Evolutionary conservation across 2,329 filamentous ascomycete species (phyloP).

Genomic region (Decorospora gaudefroyi): DNA sequence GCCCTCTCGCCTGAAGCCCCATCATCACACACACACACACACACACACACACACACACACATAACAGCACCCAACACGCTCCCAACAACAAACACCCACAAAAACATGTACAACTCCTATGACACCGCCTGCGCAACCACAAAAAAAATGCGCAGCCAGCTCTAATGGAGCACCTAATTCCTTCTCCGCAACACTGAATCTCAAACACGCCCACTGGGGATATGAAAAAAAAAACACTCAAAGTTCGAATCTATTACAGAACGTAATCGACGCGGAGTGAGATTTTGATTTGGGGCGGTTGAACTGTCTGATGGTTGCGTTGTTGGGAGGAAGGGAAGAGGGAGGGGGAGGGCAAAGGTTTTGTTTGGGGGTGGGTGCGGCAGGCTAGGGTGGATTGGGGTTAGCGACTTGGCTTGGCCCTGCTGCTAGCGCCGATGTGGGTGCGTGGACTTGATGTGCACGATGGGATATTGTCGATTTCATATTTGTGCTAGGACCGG

Average conservation of each 20-base stretch:
- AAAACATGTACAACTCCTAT: constrained; percentile 73
- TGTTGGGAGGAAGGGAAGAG: constrained; percentile 24
- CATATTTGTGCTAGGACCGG: too few relatives aligned
- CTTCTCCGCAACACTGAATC: constrained; percentile 65
- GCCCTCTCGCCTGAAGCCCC: too few relatives aligned
- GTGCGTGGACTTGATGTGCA: too few relatives aligned
- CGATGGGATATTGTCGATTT: too few relatives aligned
- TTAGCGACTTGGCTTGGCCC: too few relatives aligned
- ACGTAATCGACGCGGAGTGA: constrained; percentile 46
- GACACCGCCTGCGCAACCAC: constrained; percentile 80
- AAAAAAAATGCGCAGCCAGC: constrained; percentile 69
- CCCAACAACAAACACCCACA: background rate
- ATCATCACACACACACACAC: too few relatives aligned
- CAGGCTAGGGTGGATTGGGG: too few relatives aligned
- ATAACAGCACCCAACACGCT: background rate
- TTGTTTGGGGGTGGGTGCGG: constrained; percentile 23
- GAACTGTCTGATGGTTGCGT: constrained; percentile 51
- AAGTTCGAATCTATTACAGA: constrained; percentile 42
- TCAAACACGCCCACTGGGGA: constrained; percentile 57
- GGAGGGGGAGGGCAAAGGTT: constrained; percentile 15
- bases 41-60: too few relatives aligned
- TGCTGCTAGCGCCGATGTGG: too few relatives aligned
- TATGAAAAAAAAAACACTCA: constrained; percentile 42
- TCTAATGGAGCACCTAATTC: constrained; percentile 68
- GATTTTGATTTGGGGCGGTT: constrained; percentile 46